A percentile compares a stretch with the other conserved stretches of the same genome.
phyloP scores from a whole-genome alignment of 768 basidiomycete species.

The Asterophora lycoperdoides region DNA sequence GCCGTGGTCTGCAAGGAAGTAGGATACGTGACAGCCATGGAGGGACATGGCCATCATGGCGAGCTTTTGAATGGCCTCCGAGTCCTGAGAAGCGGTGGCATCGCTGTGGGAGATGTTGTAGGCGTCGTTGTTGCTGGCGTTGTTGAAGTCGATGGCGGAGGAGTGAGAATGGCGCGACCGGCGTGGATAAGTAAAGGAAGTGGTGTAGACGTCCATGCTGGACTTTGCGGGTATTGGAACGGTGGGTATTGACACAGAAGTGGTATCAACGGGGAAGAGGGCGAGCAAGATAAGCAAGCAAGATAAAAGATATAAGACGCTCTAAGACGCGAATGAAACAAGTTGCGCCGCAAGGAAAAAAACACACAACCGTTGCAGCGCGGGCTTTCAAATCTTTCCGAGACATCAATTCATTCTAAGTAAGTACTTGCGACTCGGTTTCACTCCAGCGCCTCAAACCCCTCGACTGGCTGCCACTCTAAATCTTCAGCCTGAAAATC shows the following conservation, averaged over 20 bases:
- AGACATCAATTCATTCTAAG: slow-evolving; percentile 1
- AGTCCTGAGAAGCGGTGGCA: slow-evolving; percentile 42
- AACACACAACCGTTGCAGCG: slow-evolving; percentile 23
- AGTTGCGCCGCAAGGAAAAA: slow-evolving; percentile 32
- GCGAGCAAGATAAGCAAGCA: slow-evolving; percentile 28
- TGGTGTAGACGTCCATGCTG: slow-evolving; percentile 91
- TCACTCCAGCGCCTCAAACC: too few relatives aligned
- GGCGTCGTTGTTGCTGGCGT: slow-evolving; percentile 34
- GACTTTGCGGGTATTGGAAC: slow-evolving; percentile 36
- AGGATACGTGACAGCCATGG: slow-evolving; percentile 82
- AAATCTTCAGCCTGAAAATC: slow-evolving; percentile 37
- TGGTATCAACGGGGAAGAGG: slow-evolving; percentile 44
- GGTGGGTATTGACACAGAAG: slow-evolving; percentile 51
- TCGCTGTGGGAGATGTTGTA: slow-evolving; percentile 27
- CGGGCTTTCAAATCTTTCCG: slow-evolving; percentile 34
- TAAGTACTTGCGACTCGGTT: not conserved
- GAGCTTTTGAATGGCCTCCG: slow-evolving; percentile 76
- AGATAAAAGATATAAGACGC: slow-evolving; percentile 16
- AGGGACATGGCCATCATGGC: slow-evolving; percentile 74
- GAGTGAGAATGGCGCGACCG: slow-evolving; percentile 65
- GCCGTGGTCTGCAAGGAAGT: slow-evolving; percentile 66
- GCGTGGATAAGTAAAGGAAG: slow-evolving; percentile 90
- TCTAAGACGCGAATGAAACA: slow-evolving; percentile 12
- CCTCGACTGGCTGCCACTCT: too few relatives aligned
- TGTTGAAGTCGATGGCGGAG: slow-evolving; percentile 61